phyloP scores from a whole-genome alignment of 2,329 filamentous ascomycete species.

The Colletotrichum spaethianum region DNA sequence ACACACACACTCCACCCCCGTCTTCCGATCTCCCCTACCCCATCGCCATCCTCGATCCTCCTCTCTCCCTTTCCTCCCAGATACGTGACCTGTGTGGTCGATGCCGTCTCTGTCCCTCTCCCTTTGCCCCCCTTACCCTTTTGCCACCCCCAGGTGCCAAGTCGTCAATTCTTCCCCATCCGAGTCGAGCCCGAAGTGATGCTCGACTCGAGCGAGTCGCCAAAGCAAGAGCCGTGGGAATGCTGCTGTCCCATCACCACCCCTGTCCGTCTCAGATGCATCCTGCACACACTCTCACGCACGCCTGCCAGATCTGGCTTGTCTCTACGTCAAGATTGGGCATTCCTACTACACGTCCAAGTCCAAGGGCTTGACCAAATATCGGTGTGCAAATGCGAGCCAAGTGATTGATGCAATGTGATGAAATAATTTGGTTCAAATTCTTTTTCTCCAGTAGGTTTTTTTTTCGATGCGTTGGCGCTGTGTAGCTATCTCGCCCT shows the following conservation, averaged over 20 bases:
- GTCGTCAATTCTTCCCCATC: neutral
- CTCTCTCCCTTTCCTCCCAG: conserved; percentile 30
- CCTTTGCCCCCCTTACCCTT: conserved; percentile 14
- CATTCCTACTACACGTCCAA: neutral
- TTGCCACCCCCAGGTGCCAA: neutral
- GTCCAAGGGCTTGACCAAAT: neutral
- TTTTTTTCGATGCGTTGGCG: conserved; percentile 18
- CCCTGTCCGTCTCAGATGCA: conserved; percentile 38
- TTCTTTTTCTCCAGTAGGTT: neutral
- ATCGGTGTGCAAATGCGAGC: conserved; percentile 2
- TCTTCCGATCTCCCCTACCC: conserved; percentile 17
- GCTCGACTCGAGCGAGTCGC: neutral
- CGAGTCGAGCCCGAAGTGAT: conserved; percentile 4
- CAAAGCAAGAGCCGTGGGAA: conserved; percentile 19
- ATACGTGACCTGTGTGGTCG: conserved; percentile 10
- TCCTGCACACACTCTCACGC: conserved; percentile 36
- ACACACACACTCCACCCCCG: neutral
- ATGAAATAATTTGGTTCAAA: conserved; percentile 12
- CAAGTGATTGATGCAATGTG: conserved; percentile 1
- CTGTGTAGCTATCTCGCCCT: conserved; percentile 28
- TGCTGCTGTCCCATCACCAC: conserved; percentile 17
- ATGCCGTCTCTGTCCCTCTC: conserved; percentile 10
- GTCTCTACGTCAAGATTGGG: conserved; percentile 29
- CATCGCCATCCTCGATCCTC: neutral
- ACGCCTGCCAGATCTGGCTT: conserved; percentile 33